These are phyloP conservation scores for Castanopsis chinensis DNA, from an alignment of 306 rosid species.

Conservation along the genomic window DNA sequence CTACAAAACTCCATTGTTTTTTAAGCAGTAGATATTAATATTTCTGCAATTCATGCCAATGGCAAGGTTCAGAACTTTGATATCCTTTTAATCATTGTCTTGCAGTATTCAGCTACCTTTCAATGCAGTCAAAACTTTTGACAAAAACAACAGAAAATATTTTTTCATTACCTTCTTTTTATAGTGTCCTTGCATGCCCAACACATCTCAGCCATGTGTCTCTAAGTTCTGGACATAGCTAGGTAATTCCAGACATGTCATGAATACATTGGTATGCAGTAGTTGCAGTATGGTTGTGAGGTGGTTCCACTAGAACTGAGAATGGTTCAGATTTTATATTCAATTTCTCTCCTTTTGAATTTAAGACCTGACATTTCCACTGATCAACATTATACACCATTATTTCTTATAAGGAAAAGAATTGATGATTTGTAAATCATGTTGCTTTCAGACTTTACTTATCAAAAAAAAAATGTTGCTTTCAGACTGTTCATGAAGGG, in stretches of 20 bases:
- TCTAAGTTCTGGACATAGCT: neutral
- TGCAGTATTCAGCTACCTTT: neutral
- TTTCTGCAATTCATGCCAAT: neutral
- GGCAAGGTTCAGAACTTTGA: neutral
- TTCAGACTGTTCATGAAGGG: conserved; percentile 94
- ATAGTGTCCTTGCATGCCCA: neutral
- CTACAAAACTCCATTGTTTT: neutral
- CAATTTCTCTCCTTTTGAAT: neutral
- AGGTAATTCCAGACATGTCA: neutral
- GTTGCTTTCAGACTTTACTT: conserved; percentile 65
- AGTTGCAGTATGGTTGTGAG: neutral
- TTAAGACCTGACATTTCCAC: neutral
- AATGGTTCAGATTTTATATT: neutral
- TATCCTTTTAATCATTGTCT: neutral
- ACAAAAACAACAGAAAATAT: neutral
- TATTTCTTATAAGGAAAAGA: neutral
- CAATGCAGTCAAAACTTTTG: neutral
- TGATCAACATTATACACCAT: neutral
- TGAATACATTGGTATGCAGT: neutral
- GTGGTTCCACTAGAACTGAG: neutral
- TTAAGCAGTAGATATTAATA: neutral
- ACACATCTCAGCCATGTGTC: neutral
- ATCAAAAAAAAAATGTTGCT: no score
- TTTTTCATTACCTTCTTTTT: no score
- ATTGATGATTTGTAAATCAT: conserved; percentile 22